Percentiles rank a stretch among this genome's conserved stretches.
Evolutionary conservation across 139 green algal genomes (phyloP).

Genomic region (Chlorella sp.): DNA sequence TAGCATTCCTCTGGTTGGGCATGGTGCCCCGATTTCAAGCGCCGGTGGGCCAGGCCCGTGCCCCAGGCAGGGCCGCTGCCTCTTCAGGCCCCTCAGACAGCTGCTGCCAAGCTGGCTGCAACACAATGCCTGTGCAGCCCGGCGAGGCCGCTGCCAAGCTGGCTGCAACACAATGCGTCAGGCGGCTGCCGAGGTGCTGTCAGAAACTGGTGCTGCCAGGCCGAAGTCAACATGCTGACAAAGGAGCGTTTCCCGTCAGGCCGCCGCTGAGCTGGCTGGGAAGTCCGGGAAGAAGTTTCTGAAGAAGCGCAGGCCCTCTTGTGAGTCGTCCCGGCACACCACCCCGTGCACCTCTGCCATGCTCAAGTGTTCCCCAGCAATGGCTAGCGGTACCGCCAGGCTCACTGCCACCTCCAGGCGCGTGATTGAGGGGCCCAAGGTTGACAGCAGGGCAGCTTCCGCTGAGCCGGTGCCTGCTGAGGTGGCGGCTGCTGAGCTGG

Average conservation of each 20-base stretch:
- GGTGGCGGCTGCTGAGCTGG: not conserved
- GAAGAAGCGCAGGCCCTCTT: conserved; percentile 88
- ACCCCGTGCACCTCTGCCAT: conserved; percentile 80
- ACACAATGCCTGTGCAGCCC: not conserved
- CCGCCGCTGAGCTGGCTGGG: not conserved
- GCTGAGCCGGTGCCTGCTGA: not conserved
- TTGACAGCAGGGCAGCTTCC: conserved; percentile 1
- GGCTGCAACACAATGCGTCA: too few species aligned
- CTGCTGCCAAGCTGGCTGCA: not conserved
- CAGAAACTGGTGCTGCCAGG: too few species aligned
- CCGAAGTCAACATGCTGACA: too few species aligned
- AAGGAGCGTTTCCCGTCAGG: too few species aligned
- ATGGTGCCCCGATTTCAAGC: too few species aligned
- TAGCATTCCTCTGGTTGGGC: too few species aligned
- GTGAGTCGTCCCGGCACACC: conserved; percentile 90
- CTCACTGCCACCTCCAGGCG: conserved; percentile 63
- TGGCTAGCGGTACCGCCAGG: conserved; percentile 62
- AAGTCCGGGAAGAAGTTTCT: conserved; percentile 85
- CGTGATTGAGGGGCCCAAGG: conserved; percentile 65
- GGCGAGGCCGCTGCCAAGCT: too few species aligned
- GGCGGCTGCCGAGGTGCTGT: conserved; percentile 5
- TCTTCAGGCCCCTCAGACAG: not conserved
- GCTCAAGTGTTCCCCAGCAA: conserved; percentile 88
- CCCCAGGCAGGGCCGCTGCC: too few species aligned
- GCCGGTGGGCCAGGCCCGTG: too few species aligned